Conservation (phyloP, 2,329 filamentous ascomycete species). For the Coniella lustricola region DNA sequence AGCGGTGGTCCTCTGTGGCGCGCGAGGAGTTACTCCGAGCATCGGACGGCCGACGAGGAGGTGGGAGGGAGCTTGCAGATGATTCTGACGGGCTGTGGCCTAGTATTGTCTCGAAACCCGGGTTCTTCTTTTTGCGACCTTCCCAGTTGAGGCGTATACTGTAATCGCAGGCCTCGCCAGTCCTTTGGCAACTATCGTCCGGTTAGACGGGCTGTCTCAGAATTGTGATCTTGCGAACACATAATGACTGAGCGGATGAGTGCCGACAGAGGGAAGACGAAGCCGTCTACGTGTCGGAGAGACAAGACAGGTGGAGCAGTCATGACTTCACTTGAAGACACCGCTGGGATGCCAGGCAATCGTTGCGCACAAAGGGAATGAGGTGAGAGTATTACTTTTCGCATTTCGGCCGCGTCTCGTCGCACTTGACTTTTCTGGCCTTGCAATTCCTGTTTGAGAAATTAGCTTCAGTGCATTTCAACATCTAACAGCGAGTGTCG, state of each 20-base stretch:
- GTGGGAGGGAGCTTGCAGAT: conserved; percentile 10
- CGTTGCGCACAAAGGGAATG: neutral
- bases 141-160: conserved; percentile 77
- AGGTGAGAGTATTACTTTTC: conserved; percentile 42
- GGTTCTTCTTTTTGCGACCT: conserved; percentile 57
- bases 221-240: neutral
- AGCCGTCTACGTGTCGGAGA: neutral
- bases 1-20: conserved; percentile 4
- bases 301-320: neutral
- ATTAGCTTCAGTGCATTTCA: conserved; percentile 4
- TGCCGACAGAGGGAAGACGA: no score
- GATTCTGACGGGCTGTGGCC: conserved; percentile 20
- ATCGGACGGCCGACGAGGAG: conserved; percentile 7
- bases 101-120: conserved; percentile 29
- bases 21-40: conserved; percentile 18
- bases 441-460: conserved; percentile 61
- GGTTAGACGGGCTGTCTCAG: conserved; percentile 1
- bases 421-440: conserved; percentile 66
- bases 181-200: conserved; percentile 51
- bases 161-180: conserved; percentile 71
- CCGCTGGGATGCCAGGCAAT: neutral
- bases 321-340: conserved; percentile 1
- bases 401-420: conserved; percentile 68
- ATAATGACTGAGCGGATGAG: neutral
- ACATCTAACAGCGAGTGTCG: neutral